A percentile compares a stretch with the other conserved stretches of the same genome.
Conservation (phyloP, 108 stramenopile genomes). For the Skeletonema potamos region DNA sequence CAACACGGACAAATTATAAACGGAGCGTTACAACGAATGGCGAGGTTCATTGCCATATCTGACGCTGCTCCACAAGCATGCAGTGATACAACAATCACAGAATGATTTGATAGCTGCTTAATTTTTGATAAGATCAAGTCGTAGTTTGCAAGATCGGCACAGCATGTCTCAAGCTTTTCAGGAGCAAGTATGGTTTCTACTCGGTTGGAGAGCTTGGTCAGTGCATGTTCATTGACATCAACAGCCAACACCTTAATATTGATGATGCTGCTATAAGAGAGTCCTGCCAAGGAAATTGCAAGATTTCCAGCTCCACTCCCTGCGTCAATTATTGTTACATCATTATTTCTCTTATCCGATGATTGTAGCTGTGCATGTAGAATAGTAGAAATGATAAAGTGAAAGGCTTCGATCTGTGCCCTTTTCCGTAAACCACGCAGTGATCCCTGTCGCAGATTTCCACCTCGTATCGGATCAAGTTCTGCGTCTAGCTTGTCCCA, state of each 20-base stretch:
- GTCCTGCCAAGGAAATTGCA: constrained; percentile 28
- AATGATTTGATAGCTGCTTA: constrained; percentile 14
- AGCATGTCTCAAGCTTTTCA: constrained; percentile 4
- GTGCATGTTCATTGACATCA: constrained; percentile 33
- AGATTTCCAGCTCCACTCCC: constrained; percentile 44
- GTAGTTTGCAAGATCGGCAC: constrained; percentile 37
- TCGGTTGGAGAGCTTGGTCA: constrained; percentile 13
- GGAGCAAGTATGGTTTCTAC: neutral
- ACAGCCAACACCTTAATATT: constrained; percentile 29
- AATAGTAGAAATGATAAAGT: constrained; percentile 15
- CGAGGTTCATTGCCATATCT: constrained; percentile 44
- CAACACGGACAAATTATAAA: constrained; percentile 48
- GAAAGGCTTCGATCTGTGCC: constrained; percentile 40
- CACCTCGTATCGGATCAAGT: constrained; percentile 41
- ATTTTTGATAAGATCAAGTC: constrained; percentile 21
- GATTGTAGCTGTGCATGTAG: constrained; percentile 3
- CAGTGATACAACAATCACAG: constrained; percentile 37
- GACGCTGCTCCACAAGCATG: constrained; percentile 47
- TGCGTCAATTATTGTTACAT: constrained; percentile 36
- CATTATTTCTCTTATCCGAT: neutral
- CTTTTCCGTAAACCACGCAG: constrained; percentile 36
- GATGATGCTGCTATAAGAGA: constrained; percentile 3
- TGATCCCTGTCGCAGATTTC: constrained; percentile 9
- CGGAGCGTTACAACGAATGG: constrained; percentile 27
- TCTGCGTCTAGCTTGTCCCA: constrained; percentile 18